Evolutionary conservation across 345 rosid genomes (phyloP), one percentile per base, ranked within the genome.

Genomic region (Salix koriyanagi): DNA sequence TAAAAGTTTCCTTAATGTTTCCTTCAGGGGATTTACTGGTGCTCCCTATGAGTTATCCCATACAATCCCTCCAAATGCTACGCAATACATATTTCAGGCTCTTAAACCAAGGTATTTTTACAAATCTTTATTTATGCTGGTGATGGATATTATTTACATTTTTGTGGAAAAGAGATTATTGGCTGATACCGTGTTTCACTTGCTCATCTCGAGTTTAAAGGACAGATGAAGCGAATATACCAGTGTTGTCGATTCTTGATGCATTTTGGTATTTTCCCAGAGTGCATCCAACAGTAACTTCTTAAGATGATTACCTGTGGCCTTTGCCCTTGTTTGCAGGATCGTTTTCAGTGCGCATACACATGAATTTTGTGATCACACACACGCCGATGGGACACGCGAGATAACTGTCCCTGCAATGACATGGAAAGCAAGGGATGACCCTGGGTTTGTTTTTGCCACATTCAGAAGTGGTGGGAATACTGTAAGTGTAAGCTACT

Each of bases 41-140:
- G 69, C 82, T 42, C 88, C 91, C n/a, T 86, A 89, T 73, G 86
- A 81, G 69, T 80, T 83, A 77, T 71, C 26, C 23, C 83, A 87
- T 11, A 84, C 86, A 12, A 14, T 90, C 64, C 90, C 92, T 8
- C 86, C 80, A 36, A 90, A 90, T 78, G 88, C 86, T 67, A 84
- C 91, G 14, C 85, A 89, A 69, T 90, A 90, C 79, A 86, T 89
- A 79, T 84, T 90, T 78, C 92, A 86, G 72, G 91, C 91, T 76
- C 91, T 89, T 73, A 89, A 85, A 70, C 92, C 91, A 77, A 87
- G 90, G 94, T 87, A 86, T 71, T 77, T 72, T 16, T 66, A 32
- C n/a, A 13, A 14, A 30, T 32, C 41, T 13, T 30, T 66, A 66
- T 13, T 30, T 34, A 66, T 14, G 26, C 26, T 26, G 16, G 13